Evolutionary conservation across 768 basidiomycete genomes (phyloP).

Genomic region (Boletus pseudo-olivaceus): DNA sequence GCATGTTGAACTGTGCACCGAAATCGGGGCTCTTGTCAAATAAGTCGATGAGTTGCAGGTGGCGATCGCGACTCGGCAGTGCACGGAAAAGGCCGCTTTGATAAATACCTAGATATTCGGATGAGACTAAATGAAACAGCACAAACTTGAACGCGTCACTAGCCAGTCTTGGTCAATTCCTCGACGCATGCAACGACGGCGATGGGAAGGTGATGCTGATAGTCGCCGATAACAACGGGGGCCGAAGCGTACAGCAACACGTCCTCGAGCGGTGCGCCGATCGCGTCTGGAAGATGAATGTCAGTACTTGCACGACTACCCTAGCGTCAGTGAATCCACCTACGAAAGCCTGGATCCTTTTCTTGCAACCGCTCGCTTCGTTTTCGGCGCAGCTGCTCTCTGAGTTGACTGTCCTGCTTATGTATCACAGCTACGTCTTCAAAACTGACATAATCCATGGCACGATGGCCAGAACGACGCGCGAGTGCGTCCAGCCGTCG

Average conservation of each 20-base stretch:
- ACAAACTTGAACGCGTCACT: background rate
- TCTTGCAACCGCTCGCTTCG: slow-evolving; percentile 16
- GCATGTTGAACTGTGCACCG: slow-evolving; percentile 26
- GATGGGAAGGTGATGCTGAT: slow-evolving; percentile 36
- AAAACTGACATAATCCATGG: slow-evolving; percentile 25
- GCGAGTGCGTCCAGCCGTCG: slow-evolving; percentile 24
- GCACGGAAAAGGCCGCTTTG: slow-evolving; percentile 42
- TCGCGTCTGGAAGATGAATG: slow-evolving; percentile 26
- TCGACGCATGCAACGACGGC: slow-evolving; percentile 43
- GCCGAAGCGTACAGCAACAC: slow-evolving; percentile 32
- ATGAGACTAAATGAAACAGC: background rate
- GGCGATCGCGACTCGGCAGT: slow-evolving; percentile 38
- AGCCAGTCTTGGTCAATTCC: slow-evolving; percentile 45
- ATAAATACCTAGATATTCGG: slow-evolving; percentile 36
- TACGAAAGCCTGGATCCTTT: slow-evolving; percentile 26
- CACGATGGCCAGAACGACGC: slow-evolving; percentile 19
- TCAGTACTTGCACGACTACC: background rate
- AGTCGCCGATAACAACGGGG: slow-evolving; percentile 34
- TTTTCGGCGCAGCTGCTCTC: slow-evolving; percentile 24
- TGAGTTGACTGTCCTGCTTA: slow-evolving; percentile 17
- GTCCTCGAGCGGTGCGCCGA: slow-evolving; percentile 36
- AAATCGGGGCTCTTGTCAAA: slow-evolving; percentile 34
- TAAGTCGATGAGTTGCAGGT: slow-evolving; percentile 36
- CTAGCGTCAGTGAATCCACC: slow-evolving; percentile 2
- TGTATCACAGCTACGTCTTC: slow-evolving; percentile 23